Base-by-base conservation (phyloP, 23 red algal species). In the Gracilaria domingensis region DNA sequence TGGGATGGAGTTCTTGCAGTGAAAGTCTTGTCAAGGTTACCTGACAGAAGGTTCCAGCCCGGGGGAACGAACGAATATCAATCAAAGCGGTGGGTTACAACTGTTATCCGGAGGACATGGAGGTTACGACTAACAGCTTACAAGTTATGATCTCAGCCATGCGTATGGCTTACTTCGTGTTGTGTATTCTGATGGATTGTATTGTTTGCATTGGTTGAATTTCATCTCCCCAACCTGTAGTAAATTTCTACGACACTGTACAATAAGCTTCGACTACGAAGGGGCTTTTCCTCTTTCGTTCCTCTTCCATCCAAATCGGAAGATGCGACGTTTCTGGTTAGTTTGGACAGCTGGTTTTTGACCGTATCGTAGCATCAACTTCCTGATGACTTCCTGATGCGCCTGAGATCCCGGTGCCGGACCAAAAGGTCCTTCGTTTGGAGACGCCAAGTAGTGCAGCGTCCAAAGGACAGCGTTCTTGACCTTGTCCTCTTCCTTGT, bases 381-480 rank as follows among this genome's bases (percentile, higher is more conserved):
- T 77, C 18, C 39, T 82, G 38, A 78, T 70, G 0, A 90, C 40
- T 23, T 90, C 87, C 51, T 90, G 73, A 35, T 90, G 45, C 8
- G 57, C 75, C 29, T 72, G 74, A 32, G 87, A 90, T 80, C 64
- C 74, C 14, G 76, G 38, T 29, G 87, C 74, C 2, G 87, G 75
- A 20, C 45, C 84, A 32, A 71, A 32, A 7, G 34, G 28, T 40
- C 12, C 44, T 71, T 60, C 47, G 24, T 87, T 9, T 26, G 71
- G 42, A 50, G 87, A 90, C n/a, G 58, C 45, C 29, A 90, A n/a
- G 4, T 35, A 81, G 40, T 90, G 53, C 50, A 90, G 30, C 11
- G 87, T 90, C 87, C 87, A 81, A 18, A 77, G 58, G 40, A 90
- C 20, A 12, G 87, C 87, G 69, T 80, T 90, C 45, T 56, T 49